Percentiles rank a stretch among this genome's conserved stretches.
Conservation (phyloP, 176 grass and related monocot species). For the Cymbopogon citratus region DNA sequence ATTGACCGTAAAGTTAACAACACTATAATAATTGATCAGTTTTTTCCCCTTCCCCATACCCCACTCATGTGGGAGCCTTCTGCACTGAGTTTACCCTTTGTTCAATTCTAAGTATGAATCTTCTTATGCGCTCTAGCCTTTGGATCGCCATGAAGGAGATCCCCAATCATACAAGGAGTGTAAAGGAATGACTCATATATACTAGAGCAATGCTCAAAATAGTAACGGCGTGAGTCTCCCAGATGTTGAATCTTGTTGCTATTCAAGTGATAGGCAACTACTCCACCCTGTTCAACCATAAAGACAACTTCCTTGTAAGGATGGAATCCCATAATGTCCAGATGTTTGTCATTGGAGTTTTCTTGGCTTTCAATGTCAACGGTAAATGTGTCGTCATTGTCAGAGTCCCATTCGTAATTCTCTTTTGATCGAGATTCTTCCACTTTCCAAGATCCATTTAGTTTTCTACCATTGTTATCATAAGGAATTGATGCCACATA, state of each 20-base stretch:
- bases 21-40: background rate
- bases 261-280: background rate
- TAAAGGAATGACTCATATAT: background rate
- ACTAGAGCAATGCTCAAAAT: background rate
- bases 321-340: constrained; percentile 5
- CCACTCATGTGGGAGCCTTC: too few species aligned
- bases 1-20: background rate
- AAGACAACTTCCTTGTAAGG: constrained; percentile 24
- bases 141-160: background rate
- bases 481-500: background rate
- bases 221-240: background rate
- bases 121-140: background rate
- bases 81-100: background rate
- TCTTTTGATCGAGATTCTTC: background rate
- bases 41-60: too few species aligned
- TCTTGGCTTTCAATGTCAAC: background rate
- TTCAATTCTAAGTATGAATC: background rate
- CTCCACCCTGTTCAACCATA: background rate
- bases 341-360: background rate
- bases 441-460: background rate
- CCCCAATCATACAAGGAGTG: background rate
- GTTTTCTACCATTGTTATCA: background rate
- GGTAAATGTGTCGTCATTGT: background rate
- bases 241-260: background rate
- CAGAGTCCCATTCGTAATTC: background rate